These are phyloP conservation scores for Prototheca wickerhamii DNA, from an alignment of 163 green algal species.

Conservation along the genomic window DNA sequence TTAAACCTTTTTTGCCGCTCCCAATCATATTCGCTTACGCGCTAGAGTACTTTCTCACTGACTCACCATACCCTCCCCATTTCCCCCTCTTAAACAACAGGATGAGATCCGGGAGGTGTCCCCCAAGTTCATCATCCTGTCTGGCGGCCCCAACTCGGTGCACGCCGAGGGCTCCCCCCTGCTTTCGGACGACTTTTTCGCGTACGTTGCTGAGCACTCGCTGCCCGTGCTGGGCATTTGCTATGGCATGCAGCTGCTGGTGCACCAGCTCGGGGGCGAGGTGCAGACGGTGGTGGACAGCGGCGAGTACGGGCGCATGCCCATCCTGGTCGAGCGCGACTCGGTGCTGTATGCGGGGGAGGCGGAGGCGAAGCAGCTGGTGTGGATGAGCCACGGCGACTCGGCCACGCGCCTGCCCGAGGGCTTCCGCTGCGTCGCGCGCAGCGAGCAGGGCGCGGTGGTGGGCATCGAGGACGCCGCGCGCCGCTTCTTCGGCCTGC, in stretches of 20 bases:
- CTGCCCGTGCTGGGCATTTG: conserved; percentile 94
- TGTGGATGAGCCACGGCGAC: conserved; percentile 99
- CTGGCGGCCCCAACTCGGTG: conserved; percentile 91
- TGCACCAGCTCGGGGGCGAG: conserved; percentile 72
- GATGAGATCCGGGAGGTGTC: conserved; percentile 63
- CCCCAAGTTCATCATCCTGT: conserved; percentile 86
- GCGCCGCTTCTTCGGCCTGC: conserved; percentile 79
- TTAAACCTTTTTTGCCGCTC: not conserved
- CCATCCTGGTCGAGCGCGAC: conserved; percentile 46
- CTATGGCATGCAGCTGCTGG: conserved; percentile 97
- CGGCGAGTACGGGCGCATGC: conserved; percentile 93
- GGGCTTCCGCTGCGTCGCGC: conserved; percentile 75
- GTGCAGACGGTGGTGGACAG: conserved; percentile 56
- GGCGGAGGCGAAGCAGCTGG: conserved; percentile 40
- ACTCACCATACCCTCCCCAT: not conserved
- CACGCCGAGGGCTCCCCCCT: conserved; percentile 73
- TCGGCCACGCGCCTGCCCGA: conserved; percentile 77
- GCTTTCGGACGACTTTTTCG: conserved; percentile 82
- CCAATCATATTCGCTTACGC: not conserved
- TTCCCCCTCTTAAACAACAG: conserved; percentile 30
- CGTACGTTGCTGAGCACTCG: conserved; percentile 52
- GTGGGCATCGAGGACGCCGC: conserved; percentile 84
- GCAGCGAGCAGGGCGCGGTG: conserved; percentile 74
- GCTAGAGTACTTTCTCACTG: too few species aligned
- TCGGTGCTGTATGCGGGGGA: conserved; percentile 52